These are phyloP conservation scores for Fusarium abutilonis DNA, from an alignment of 2,329 filamentous ascomycete species.

Conservation along the genomic window DNA sequence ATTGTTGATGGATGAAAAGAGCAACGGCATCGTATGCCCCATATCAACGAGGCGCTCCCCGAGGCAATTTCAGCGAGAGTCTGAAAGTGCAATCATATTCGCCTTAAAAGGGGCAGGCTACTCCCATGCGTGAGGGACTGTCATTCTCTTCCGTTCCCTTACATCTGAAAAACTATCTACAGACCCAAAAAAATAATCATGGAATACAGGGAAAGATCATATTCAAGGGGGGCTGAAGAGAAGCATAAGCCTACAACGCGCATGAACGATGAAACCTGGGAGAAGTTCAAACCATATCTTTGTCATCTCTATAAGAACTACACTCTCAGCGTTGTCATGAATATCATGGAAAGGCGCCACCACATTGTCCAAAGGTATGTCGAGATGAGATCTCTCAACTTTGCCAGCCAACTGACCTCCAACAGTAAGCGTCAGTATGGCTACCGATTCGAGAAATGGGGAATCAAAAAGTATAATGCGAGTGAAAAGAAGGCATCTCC, in stretches of 20 bases:
- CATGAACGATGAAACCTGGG: slow-evolving; percentile 40
- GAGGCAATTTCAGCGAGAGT: slow-evolving; percentile 18
- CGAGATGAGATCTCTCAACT: not conserved
- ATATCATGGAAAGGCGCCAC: slow-evolving; percentile 31
- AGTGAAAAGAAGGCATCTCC: slow-evolving; percentile 28
- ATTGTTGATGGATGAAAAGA: slow-evolving; percentile 5
- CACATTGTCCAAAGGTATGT: slow-evolving; percentile 37
- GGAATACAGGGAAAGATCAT: slow-evolving; percentile 18
- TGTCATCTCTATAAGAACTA: slow-evolving; percentile 36
- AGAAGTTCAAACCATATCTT: slow-evolving; percentile 34
- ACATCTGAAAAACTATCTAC: not conserved
- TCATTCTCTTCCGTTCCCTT: not conserved
- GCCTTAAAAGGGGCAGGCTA: slow-evolving; percentile 19
- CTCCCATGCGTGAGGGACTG: slow-evolving; percentile 1
- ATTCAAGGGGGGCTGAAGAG: slow-evolving; percentile 19
- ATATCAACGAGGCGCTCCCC: slow-evolving; percentile 32
- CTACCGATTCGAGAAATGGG: slow-evolving; percentile 46
- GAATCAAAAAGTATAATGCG: slow-evolving; percentile 43
- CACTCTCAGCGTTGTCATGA: slow-evolving; percentile 37
- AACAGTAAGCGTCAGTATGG: slow-evolving; percentile 47
- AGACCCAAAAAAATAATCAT: slow-evolving; percentile 5
- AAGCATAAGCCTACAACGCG: slow-evolving; percentile 35
- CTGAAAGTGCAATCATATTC: slow-evolving; percentile 24
- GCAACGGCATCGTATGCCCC: slow-evolving; percentile 20
- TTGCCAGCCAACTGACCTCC: slow-evolving; percentile 2